Base-by-base conservation (phyloP, 768 basidiomycete genomes). In the Coprinopsis strossmayeri region DNA sequence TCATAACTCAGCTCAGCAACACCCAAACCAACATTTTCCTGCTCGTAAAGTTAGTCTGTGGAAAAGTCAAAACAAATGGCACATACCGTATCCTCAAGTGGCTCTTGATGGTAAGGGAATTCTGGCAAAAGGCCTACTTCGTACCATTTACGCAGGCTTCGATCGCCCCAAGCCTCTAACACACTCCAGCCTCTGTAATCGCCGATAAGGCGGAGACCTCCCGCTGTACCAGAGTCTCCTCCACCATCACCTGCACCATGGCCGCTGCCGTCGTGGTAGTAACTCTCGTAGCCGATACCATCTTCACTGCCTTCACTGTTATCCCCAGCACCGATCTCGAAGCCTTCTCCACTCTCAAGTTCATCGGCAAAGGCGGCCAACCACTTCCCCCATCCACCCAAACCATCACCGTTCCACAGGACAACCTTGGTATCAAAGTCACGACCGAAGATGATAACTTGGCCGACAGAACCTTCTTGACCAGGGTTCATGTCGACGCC, bases 401-500 rank as follows among this genome's bases (percentile, higher is more conserved):
- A 75, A 5, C 93, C 92, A 49, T 97, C 92, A 5, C 96, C 96
- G 45, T 78, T 74, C 83, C 87, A 97, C 39, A 98, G 72, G 34
- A 98, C 94, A 30, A 96, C 90, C 62, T 99, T 99, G 10, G 91
- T 87, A 66, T 99, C 96, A 65, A 98, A 97, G 61, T 98, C 96
- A 44, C 96, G 80, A n/a, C 96, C 96, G 63, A 98, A 99, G 42
- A 97, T 84, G 50, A 99, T 96, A 40, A 97, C 95, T 62, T 99
- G 96, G 4, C 96, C 96, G 47, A 76, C 72, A 7, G 76, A 68
- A 37, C 92, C 93, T 40, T 69, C 67, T 60, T 84, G 81, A 7
- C 63, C 88, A 5, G 95, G 95, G 65, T 87, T 91, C 50, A 99
- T 76, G 64, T 99, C 96, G 40, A 99, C 76, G 48, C 96, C 96